phyloP scores from a whole-genome alignment of 495 filamentous ascomycete genomes.

The Bombardia bombarda region DNA sequence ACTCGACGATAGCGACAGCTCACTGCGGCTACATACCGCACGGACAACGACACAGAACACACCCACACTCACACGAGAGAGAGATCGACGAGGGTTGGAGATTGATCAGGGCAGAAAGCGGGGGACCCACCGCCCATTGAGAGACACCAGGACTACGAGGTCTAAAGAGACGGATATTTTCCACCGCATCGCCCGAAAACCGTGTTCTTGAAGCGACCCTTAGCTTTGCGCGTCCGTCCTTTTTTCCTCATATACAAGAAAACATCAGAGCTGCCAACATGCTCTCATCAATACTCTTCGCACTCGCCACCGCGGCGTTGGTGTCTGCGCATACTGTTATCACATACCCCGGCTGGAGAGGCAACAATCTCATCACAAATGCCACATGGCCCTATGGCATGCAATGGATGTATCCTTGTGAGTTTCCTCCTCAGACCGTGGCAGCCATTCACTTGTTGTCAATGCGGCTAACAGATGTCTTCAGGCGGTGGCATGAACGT shows the following conservation, averaged over 20 bases:
- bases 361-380: constrained; percentile 82
- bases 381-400: constrained; percentile 81
- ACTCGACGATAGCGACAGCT: not conserved
- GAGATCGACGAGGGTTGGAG: constrained; percentile 12
- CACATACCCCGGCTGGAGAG: constrained; percentile 90
- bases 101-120: constrained; percentile 9
- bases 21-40: constrained; percentile 4
- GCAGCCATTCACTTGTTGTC: no score
- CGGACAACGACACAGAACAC: constrained; percentile 2
- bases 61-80: no score
- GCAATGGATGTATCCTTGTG: constrained; percentile 99
- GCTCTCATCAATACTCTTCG: constrained; percentile 43
- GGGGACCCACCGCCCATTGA: not conserved
- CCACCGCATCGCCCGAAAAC: no score
- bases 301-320: constrained; percentile 41
- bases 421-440: no score
- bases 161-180: constrained; percentile 1
- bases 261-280: constrained; percentile 23
- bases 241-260: no score
- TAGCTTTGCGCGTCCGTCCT: no score
- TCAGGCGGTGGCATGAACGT: constrained; percentile 78
- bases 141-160: no score
- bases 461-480: no score
- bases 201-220: no score
- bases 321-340: constrained; percentile 78